Base-by-base conservation (phyloP, 78 protist genomes). In the Dictyostelium purpureum region DNA sequence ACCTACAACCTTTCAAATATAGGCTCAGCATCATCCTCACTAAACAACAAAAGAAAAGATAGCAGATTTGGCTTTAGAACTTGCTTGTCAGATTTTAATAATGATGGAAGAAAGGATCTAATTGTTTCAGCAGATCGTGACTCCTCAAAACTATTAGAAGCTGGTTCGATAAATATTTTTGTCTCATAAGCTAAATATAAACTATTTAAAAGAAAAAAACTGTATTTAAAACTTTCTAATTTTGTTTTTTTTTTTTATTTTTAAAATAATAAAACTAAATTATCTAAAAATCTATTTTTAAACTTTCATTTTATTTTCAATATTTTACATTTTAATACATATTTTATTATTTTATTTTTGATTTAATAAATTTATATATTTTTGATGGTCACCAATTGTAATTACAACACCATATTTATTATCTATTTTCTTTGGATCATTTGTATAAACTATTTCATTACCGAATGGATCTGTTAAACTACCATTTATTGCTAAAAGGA, bases 381-480 rank as follows among this genome's bases (percentile, higher is more conserved):
- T 51, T 74, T 73, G 73, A 73, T 85, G 92, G 47, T 74, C 47
- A 7, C 76, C 70, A 38, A 56, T 85, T 1, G 92, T 70, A 2
- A 85, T 69, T 10, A 85, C 80, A 11, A 85, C 31, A n/a, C 92
- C 92, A 74, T 85, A 35, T 45, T 85, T 85, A 51, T 73, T 85
- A 61, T 74, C 65, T n/a, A 85, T 54, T 43, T 31, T 18, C 4
- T 35, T 33, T 7, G 47, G 77, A 21, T 85, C 43, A 1, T 57
- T 70, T 5, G 81, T 31, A 75, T 90, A 90, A 6, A 35, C 21
- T 12, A 90, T 51, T 9, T 47, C 59, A 18, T 81, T 90, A 42
- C 94, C 94, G 11, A 24, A 28, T 24, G 94, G 90, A 19, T 90
- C 81, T 6, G 94, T 90, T 37, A 90, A 45, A 4, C 19, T 61